phyloP scores from a whole-genome alignment of 768 basidiomycete genomes.

The Cyclocybe cylindracea region DNA sequence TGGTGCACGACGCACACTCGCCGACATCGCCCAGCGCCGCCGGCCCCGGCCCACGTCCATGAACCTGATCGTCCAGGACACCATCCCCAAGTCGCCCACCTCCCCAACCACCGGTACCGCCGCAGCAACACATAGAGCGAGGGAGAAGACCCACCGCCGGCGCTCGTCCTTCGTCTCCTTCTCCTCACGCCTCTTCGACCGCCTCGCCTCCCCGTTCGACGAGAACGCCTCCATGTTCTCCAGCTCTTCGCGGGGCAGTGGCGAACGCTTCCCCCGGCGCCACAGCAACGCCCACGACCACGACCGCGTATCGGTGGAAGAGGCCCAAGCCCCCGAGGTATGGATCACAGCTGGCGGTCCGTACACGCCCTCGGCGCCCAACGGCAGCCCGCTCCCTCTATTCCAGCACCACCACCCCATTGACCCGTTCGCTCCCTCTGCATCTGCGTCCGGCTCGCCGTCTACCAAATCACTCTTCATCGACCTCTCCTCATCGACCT shows the following conservation, averaged over 20 bases:
- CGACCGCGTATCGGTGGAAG: too few relatives aligned
- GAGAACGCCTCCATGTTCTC: slow-evolving; percentile 23
- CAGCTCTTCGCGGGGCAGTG: slow-evolving; percentile 14
- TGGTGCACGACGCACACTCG: slow-evolving; percentile 1
- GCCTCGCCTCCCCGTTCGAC: slow-evolving; percentile 19
- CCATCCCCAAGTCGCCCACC: slow-evolving; percentile 1
- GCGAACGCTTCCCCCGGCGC: slow-evolving; percentile 11
- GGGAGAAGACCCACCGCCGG: slow-evolving; percentile 18
- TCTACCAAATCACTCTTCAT: slow-evolving; percentile 47
- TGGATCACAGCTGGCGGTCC: slow-evolving; percentile 36
- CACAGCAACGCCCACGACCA: slow-evolving; percentile 11
- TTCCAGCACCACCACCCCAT: slow-evolving; percentile 22
- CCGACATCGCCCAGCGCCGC: slow-evolving; percentile 19
- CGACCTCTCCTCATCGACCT: slow-evolving; percentile 28
- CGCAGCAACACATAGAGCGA: too few relatives aligned
- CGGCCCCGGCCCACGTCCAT: slow-evolving; percentile 28
- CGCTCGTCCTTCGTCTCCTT: slow-evolving; percentile 35
- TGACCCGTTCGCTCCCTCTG: slow-evolving; percentile 42
- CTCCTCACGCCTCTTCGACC: slow-evolving; percentile 36
- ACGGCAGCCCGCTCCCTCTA: slow-evolving; percentile 14
- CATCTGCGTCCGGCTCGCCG: slow-evolving; percentile 8
- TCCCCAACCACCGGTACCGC: too few relatives aligned
- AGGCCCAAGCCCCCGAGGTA: slow-evolving; percentile 17
- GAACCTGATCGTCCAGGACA: slow-evolving; percentile 19
- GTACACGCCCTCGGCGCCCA: slow-evolving; percentile 23